A percentile compares a stretch with the other conserved stretches of the same genome.
Evolutionary conservation across 208 protist genomes (phyloP).

Genomic region (Wallacemonas sp.): DNA sequence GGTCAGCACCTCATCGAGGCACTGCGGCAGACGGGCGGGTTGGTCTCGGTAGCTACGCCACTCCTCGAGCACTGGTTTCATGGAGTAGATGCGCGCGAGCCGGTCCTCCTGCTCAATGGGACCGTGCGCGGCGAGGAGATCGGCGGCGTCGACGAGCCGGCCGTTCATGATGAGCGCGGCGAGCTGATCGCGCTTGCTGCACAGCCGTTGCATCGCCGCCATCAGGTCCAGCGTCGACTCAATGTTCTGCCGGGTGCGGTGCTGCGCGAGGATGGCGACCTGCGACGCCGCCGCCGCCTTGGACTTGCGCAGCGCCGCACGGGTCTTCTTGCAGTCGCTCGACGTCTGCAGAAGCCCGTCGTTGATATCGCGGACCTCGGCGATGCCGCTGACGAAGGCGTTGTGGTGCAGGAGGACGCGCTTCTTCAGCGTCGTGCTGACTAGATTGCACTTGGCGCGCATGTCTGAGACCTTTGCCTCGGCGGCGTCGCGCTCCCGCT

Average conservation of each 20-base stretch:
- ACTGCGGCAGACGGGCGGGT: conserved; percentile 29
- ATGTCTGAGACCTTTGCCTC: conserved; percentile 58
- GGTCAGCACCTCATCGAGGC: conserved; percentile 50
- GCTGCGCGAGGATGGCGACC: conserved; percentile 52
- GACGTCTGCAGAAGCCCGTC: conserved; percentile 75
- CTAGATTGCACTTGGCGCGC: conserved; percentile 63
- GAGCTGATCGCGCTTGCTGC: conserved; percentile 59
- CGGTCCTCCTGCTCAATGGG: conserved; percentile 50
- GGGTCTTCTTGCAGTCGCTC: conserved; percentile 80
- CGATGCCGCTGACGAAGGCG: conserved; percentile 70
- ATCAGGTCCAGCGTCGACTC: conserved; percentile 41
- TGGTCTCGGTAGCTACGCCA: conserved; percentile 66
- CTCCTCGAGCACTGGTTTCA: conserved; percentile 64
- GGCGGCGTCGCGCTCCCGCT: conserved; percentile 51
- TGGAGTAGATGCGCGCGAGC: conserved; percentile 49
- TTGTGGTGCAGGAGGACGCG: conserved; percentile 71
- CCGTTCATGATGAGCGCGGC: conserved; percentile 56
- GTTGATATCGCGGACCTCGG: conserved; percentile 72
- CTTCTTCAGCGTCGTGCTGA: conserved; percentile 83
- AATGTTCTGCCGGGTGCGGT: conserved; percentile 53
- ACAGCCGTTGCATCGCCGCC: conserved; percentile 59
- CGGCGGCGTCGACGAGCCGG: conserved; percentile 61
- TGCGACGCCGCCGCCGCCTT: conserved; percentile 53
- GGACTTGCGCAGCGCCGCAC: conserved; percentile 55
- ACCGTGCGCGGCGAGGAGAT: conserved; percentile 31